Base-by-base conservation (phyloP, 805 yeast genomes). In the Sungouiozyma ichnusensis region DNA sequence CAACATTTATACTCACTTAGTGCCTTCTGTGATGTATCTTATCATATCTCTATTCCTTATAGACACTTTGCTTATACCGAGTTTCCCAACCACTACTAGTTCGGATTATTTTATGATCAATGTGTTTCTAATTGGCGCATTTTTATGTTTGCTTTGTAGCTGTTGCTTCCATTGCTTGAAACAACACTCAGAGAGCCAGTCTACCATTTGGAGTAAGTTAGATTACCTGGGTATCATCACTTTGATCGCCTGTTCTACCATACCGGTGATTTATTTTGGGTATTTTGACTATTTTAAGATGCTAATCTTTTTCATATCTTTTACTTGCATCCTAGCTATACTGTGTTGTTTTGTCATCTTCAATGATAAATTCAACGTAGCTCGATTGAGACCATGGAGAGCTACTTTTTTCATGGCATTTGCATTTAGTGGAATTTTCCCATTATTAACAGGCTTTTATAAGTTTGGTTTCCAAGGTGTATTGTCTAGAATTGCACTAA, bases 161-260 rank as follows among this genome's bases (percentile, higher is more conserved):
- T 77, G 85, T 31, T 64, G 73, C 18, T 83, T 77, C 64, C 92
- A 83, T 53, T 68, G 77, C 46, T 51, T 81, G 44, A 81, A 80
- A 51, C 73, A 79, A 48, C 90, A 83, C 55, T 79, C 87, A 4
- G 69, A 65, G 35, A 47, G 58, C 13, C 74, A 79, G 2, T 62
- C 75, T 31, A 66, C 62, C 41, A 58, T 74, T 33, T 84, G 87
- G 46, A 81, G 82, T 58, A 80, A 75, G 53, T 68, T 82, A 37
- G 92, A 83, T 58, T 83, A 83, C 55, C 67, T 83, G 50, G 92
- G 92, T 1, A 83, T 83, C 42, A 78, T 82, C 24, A 64, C 79
- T 13, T 65, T 82, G 45, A 81, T 81, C 41, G 72, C 84, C 3
- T 71, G 81, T 44, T 79, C 86, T 1, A 70, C 77, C 61, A 65